Conservation (phyloP, 2,329 filamentous ascomycete species). For the Lizonia empirigonia region DNA sequence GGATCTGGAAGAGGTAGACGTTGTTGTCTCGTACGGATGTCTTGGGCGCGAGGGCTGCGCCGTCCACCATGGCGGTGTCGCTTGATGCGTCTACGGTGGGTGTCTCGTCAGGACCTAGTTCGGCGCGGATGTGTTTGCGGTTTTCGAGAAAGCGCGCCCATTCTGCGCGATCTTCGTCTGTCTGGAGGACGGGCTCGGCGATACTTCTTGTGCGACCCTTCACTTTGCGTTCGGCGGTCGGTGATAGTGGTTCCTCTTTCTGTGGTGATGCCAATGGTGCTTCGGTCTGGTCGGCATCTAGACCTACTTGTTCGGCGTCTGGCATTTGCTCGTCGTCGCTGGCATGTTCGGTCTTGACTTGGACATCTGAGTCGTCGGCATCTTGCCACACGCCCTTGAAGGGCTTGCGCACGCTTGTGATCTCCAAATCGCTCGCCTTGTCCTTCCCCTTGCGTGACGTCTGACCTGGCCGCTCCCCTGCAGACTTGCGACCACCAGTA, state of each 20-base stretch:
- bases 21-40: slow-evolving; percentile 55
- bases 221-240: slow-evolving; percentile 39
- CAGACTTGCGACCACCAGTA: slow-evolving; percentile 33
- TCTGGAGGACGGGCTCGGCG: slow-evolving; percentile 54
- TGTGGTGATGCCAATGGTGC: slow-evolving; percentile 26
- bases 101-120: slow-evolving; percentile 51
- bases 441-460: slow-evolving; percentile 44
- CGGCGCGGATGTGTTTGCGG: slow-evolving; percentile 53
- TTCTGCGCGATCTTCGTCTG: slow-evolving; percentile 59
- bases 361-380: slow-evolving; percentile 45
- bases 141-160: slow-evolving; percentile 56
- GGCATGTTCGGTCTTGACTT: slow-evolving; percentile 61
- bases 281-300: slow-evolving; percentile 15
- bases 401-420: slow-evolving; percentile 49
- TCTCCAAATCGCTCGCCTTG: slow-evolving; percentile 53
- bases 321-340: slow-evolving; percentile 53
- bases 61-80: slow-evolving; percentile 48
- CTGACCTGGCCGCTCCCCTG: slow-evolving; percentile 24
- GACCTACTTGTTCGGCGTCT: slow-evolving; percentile 34
- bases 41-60: slow-evolving; percentile 25
- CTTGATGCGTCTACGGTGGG: slow-evolving; percentile 48
- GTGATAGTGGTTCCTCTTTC: slow-evolving; percentile 40
- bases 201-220: slow-evolving; percentile 27
- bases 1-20: slow-evolving; percentile 68
- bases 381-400: slow-evolving; percentile 55